These are phyloP conservation scores for Aspergillus cristatus DNA, from an alignment of 495 filamentous ascomycete species.

Conservation along the genomic window DNA sequence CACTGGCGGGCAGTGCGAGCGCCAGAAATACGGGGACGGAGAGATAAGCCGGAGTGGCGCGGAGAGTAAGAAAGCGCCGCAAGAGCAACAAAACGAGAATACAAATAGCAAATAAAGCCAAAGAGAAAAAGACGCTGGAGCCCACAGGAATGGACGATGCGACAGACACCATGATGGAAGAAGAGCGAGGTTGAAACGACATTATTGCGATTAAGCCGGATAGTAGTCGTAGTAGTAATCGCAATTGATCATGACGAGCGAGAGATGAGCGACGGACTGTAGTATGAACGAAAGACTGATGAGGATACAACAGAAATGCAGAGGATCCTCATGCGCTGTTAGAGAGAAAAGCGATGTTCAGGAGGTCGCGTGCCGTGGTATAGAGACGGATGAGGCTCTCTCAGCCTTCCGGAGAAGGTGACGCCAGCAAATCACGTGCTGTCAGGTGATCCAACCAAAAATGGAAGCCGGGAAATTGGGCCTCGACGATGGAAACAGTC, in stretches of 20 bases:
- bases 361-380: not conserved
- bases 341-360: not conserved
- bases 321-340: no score
- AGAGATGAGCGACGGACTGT: no score
- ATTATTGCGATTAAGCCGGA: no score
- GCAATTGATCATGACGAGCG: not conserved
- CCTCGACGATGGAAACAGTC: no score
- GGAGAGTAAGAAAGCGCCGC: slow-evolving; percentile 80
- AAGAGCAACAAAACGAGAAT: slow-evolving; percentile 70
- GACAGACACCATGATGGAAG: slow-evolving; percentile 18
- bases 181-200: not conserved
- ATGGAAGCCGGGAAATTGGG: no score
- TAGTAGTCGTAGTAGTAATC: not conserved
- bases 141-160: slow-evolving; percentile 38
- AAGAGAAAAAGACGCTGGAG: slow-evolving; percentile 64
- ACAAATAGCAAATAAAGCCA: slow-evolving; percentile 64
- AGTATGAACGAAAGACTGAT: not conserved
- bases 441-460: not conserved
- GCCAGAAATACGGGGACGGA: slow-evolving; percentile 87
- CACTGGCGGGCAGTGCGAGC: slow-evolving; percentile 82
- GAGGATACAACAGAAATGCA: slow-evolving; percentile 15
- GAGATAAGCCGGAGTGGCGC: slow-evolving; percentile 85
- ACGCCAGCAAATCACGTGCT: not conserved
- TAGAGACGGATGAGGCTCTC: slow-evolving; percentile 7
- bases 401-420: not conserved